These are phyloP conservation scores for Prorocentrum cordatum DNA, from an alignment of 169 alveolate genomes.

Conservation along the genomic window DNA sequence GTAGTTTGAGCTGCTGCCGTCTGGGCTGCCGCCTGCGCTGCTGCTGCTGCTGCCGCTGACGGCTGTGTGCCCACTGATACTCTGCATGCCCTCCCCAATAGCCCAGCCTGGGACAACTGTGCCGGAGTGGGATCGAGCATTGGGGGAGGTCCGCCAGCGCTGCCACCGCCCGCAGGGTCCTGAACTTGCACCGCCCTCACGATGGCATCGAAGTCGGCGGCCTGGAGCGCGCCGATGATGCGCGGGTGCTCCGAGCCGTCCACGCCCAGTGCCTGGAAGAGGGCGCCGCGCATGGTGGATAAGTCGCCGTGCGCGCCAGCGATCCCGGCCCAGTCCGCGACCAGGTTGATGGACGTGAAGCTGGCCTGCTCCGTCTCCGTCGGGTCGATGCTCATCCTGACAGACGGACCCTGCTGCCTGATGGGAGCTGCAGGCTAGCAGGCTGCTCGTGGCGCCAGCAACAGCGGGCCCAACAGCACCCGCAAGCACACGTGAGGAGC, in stretches of 20 bases:
- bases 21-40: neutral
- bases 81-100: conserved; percentile 12
- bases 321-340: neutral
- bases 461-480: too few species aligned
- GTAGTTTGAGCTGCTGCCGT: neutral
- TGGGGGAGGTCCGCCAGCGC: neutral
- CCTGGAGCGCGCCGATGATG: neutral
- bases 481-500: too few species aligned
- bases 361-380: neutral
- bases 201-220: neutral
- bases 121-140: neutral
- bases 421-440: too few species aligned
- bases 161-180: too few species aligned
- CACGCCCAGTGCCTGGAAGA: neutral
- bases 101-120: neutral
- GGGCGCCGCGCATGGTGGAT: neutral
- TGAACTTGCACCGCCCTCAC: neutral
- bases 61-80: neutral
- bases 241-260: neutral
- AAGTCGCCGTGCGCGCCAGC: neutral
- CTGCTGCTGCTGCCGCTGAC: neutral
- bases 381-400: conserved; percentile 7
- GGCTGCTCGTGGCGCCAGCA: too few species aligned
- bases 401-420: neutral
- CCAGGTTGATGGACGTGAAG: neutral